Conservation (phyloP, 306 rosid species). For the Sesbania bispinosa region DNA sequence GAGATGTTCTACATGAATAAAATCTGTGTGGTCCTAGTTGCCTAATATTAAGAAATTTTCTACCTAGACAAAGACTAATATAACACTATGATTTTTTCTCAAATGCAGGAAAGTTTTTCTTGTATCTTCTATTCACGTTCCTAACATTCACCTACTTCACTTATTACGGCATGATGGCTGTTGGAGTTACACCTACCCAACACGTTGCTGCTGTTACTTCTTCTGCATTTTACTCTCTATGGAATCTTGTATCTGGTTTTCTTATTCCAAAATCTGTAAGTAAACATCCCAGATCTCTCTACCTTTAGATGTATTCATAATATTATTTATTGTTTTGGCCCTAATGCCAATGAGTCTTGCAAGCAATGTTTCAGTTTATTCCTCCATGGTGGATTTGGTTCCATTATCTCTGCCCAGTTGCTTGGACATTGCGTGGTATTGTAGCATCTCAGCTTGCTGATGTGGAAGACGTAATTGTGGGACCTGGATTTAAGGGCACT, state of each 20-base stretch:
- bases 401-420: conserved; percentile 66
- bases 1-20: not conserved
- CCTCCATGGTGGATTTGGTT: conserved; percentile 87
- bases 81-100: not conserved
- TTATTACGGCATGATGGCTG: conserved; percentile 77
- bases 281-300: not conserved
- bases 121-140: conserved; percentile 65
- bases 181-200: conserved; percentile 70
- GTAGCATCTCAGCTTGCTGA: conserved; percentile 77
- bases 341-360: not conserved
- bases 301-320: not conserved
- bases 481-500: conserved; percentile 57
- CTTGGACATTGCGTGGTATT: conserved; percentile 82
- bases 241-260: conserved; percentile 84
- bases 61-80: not conserved
- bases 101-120: conserved; percentile 57
- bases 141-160: conserved; percentile 82
- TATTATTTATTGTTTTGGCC: not conserved
- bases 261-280: conserved; percentile 74
- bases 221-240: conserved; percentile 81
- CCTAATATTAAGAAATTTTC: not conserved
- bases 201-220: conserved; percentile 64
- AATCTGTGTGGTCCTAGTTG: not conserved
- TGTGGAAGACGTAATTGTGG: conserved; percentile 47
- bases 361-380: conserved; percentile 42